Base-by-base conservation (phyloP, 75 land plant species). In the Ceratopteris richardii region DNA sequence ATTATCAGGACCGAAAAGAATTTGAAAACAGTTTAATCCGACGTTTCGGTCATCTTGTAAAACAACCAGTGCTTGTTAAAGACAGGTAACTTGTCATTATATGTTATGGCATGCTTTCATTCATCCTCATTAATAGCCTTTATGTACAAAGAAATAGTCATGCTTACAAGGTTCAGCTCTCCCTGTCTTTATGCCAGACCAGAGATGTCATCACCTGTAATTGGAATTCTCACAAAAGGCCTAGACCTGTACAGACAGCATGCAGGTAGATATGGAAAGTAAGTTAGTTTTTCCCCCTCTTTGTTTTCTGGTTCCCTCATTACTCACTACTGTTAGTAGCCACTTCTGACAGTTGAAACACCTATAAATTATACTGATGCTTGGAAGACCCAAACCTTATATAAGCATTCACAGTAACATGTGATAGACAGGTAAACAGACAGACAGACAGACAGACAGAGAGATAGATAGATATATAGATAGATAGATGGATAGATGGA, bases 21-120 rank as follows among this genome's bases (percentile, higher is more conserved):
- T 95, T 95, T 84, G 99, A 90, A 44, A 57, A 61, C 51, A 82
- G 72, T 54, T 58, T 95, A 29, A 16, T 54, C 28, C 75, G 74
- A 25, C 81, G 85, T 1, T 95, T 86, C 82, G 99, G 96, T 1
- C 65, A 80, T 6, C 66, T 95, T 12, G 76, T 95, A 39, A 86
- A 84, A 62, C 84, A 91, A 75, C 99, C 96, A 24, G 33, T 90
- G 65, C 75, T 95, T 24, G 77, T 82, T 66, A 3, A 78, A 60
- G 74, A 84, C 44, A 81, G 99, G 99, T 90, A 64, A 5, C 5
- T 1, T 23, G 18, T 48, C 51, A 48, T 48, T 19, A 17, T 40
- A 40, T 10, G 14, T 14, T 40, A 40, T 40, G 14, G 42, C 42
- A 10, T 14, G 42, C 9, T 40, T 40, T 40, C 42, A 40, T 14